Base-by-base conservation (phyloP, 1,139 yeast species). In the Pichia sp. region DNA sequence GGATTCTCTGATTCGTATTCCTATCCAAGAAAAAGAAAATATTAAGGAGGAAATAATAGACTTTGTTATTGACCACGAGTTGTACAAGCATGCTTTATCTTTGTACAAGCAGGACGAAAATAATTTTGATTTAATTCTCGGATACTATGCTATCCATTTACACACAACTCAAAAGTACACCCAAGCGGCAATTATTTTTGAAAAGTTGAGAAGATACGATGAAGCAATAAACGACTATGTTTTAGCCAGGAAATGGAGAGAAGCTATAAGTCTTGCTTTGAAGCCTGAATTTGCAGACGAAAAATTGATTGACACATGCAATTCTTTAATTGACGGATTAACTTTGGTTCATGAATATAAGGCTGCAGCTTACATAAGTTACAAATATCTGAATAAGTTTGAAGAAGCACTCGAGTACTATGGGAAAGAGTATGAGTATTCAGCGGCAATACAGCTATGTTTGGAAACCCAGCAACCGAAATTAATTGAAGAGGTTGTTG, bases 341-440 rank as follows among this genome's bases (percentile, higher is more conserved):
- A 72, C 76, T 1, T 91, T 85, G 43, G 84, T 83, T 36, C 96
- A 88, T 64, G 78, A 78, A 55, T 91, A 87, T 65, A 73, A 79
- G 7, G 93, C 86, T 48, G 95, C 96, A n/a, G 98, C 96, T 0
- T 81, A 80, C 48, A 81, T 95, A 48, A 83, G 87, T 62, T 72
- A 75, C 51, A 74, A 80, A 48, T 85, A 83, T 63, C 73, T 90
- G 62, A 68, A 75, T 13, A 76, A 88, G 59, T 65, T 82, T 21
- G 79, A 76, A 49, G 85, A 78, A 52, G 85, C 96, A 0, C 75
- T 88, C 46, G 71, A 70, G 47, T 71, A 83, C 54, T 85, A 81
- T 63, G 88, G 96, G 70, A 86, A 85, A 64, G 87, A 87, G 41
- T 85, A 85, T 65, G 73, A 73, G 55, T 93, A 79, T 64, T 91